A percentile compares a stretch with the other conserved stretches of the same genome.
phyloP scores from a whole-genome alignment of 495 filamentous ascomycete genomes.

The Podospora australis region DNA sequence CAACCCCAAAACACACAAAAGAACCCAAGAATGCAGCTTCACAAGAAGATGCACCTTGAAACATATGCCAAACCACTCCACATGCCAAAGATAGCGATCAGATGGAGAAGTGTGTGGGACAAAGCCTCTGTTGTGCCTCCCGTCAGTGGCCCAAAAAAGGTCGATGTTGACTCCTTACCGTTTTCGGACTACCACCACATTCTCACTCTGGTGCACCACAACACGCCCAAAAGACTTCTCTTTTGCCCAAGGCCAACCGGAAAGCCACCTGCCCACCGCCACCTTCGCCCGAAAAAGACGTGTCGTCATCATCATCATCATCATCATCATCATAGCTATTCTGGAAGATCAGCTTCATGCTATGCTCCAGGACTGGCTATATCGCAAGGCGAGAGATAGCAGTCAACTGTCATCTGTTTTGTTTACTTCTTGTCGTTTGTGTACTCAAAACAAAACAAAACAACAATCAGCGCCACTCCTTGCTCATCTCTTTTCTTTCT shows the following conservation, averaged over 20 bases:
- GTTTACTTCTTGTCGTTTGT: conserved; percentile 9
- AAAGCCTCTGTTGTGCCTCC: conserved; percentile 3
- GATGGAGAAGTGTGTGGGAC: conserved; percentile 5
- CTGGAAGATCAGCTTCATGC: not conserved
- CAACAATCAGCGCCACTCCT: not conserved
- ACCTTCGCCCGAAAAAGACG: conserved; percentile 8
- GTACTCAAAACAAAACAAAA: conserved; percentile 8
- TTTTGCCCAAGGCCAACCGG: not conserved
- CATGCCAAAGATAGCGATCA: conserved; percentile 8
- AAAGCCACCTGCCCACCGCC: conserved; percentile 7
- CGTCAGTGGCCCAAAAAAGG: not conserved
- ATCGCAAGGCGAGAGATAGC: not conserved
- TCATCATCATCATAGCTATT: conserved; percentile 2
- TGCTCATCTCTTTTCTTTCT: not conserved
- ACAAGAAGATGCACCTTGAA: conserved; percentile 2
- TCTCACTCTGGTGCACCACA: no score
- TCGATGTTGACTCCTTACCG: not conserved
- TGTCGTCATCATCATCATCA: conserved; percentile 5
- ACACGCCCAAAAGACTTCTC: not conserved
- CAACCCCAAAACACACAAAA: not conserved
- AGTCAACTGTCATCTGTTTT: conserved; percentile 1
- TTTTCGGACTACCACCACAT: not conserved
- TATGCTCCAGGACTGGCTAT: conserved; percentile 5
- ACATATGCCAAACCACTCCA: conserved; percentile 2
- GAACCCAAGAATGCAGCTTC: conserved; percentile 8